These are phyloP conservation scores for Kockovaella imperatae DNA, from an alignment of 768 basidiomycete species.

Conservation along the genomic window DNA sequence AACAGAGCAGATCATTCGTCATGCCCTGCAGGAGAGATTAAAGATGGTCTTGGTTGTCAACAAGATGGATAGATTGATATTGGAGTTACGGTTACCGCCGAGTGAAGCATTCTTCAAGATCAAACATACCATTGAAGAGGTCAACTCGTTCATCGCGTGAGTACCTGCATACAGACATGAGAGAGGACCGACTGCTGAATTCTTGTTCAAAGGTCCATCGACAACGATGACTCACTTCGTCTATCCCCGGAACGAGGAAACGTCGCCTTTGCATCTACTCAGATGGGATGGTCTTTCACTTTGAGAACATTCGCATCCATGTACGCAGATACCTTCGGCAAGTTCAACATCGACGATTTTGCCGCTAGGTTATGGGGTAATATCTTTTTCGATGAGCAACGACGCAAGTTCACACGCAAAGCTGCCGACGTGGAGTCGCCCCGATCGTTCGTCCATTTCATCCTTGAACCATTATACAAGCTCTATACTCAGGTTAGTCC, in stretches of 20 bases:
- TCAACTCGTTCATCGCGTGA: constrained; percentile 91
- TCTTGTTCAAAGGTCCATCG: constrained; percentile 50
- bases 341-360: constrained; percentile 74
- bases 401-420: constrained; percentile 83
- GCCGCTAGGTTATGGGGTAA: constrained; percentile 95
- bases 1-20: constrained; percentile 77
- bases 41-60: constrained; percentile 90
- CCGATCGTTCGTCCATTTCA: constrained; percentile 89
- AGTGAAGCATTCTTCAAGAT: constrained; percentile 98
- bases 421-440: constrained; percentile 66
- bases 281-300: constrained; percentile 98
- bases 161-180: constrained; percentile 15
- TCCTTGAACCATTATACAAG: constrained; percentile 93
- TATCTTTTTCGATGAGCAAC: constrained; percentile 80
- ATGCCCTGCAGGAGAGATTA: constrained; percentile 79
- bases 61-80: constrained; percentile 94
- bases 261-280: constrained; percentile 91
- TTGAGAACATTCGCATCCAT: constrained; percentile 87
- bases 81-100: constrained; percentile 92
- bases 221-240: constrained; percentile 78
- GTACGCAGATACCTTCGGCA: constrained; percentile 82
- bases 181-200: not conserved
- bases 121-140: constrained; percentile 96
- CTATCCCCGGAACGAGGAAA: constrained; percentile 92
- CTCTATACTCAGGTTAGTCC: constrained; percentile 62